Percentiles rank a stretch among this genome's conserved stretches.
phyloP scores from a whole-genome alignment of 139 green algal species.

The Volvox reticuliferus region DNA sequence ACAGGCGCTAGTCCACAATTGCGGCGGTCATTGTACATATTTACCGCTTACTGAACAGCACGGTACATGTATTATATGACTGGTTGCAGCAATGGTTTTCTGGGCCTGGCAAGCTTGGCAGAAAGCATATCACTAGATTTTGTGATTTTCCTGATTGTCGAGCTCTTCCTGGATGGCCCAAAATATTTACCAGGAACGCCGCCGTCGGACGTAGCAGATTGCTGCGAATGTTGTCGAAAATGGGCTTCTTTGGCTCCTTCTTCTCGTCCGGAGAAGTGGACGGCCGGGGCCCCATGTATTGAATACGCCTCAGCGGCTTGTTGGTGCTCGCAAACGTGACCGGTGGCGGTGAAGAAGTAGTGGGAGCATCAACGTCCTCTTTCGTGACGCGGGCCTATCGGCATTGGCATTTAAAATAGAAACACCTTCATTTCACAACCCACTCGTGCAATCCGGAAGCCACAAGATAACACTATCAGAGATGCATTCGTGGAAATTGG shows the following conservation, averaged over 20 bases:
- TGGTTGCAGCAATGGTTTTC: too few species aligned
- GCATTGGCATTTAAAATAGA: not conserved
- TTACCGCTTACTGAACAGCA: too few species aligned
- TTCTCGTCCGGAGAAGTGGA: slow-evolving; percentile 35
- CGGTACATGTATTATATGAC: too few species aligned
- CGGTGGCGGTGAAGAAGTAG: not conserved
- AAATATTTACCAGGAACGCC: slow-evolving; percentile 47
- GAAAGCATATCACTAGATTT: too few species aligned
- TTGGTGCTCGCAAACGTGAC: slow-evolving; percentile 45
- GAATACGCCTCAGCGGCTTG: slow-evolving; percentile 32
- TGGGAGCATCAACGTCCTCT: slow-evolving; percentile 12
- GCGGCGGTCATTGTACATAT: too few species aligned
- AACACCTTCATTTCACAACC: not conserved
- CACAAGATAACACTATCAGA: not conserved
- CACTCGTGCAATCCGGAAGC: not conserved
- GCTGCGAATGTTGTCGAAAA: slow-evolving; percentile 55
- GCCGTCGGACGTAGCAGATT: slow-evolving; percentile 41
- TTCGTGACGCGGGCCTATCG: slow-evolving; percentile 20
- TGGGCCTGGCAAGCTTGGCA: too few species aligned
- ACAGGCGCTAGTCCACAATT: too few species aligned
- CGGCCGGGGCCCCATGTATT: slow-evolving; percentile 10
- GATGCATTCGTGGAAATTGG: too few species aligned
- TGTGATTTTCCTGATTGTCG: too few species aligned
- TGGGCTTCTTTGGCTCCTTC: slow-evolving; percentile 39
- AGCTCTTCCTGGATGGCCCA: too few species aligned